These are phyloP conservation scores for Pestalotiopsis sp. DNA, from an alignment of 2,329 filamentous ascomycete genomes.

Conservation along the genomic window DNA sequence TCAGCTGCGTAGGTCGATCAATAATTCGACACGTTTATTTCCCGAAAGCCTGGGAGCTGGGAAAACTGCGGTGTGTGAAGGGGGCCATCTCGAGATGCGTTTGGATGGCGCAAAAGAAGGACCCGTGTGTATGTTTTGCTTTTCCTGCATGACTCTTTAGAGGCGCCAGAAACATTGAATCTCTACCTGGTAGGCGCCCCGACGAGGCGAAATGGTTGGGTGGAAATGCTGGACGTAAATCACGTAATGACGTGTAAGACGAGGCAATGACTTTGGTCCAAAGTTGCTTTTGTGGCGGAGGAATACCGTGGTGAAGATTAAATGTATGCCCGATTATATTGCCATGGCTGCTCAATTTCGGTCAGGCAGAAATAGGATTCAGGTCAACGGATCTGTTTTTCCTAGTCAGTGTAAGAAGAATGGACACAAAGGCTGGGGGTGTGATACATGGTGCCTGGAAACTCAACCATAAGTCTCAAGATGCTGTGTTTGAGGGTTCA, in stretches of 20 bases:
- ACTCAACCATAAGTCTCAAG: too few species aligned
- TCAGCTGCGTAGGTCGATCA: not conserved
- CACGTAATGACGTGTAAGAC: not conserved
- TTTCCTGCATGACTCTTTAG: not conserved
- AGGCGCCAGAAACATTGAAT: not conserved
- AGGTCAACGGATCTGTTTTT: not conserved
- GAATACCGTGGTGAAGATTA: not conserved
- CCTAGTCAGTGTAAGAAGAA: too few species aligned
- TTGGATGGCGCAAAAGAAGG: not conserved
- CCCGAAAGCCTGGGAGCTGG: not conserved
- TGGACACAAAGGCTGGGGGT: too few species aligned
- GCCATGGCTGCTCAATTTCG: not conserved
- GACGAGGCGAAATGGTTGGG: not conserved
- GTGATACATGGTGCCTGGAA: too few species aligned
- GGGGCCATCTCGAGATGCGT: not conserved
- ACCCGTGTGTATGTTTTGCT: not conserved
- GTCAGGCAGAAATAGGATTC: not conserved
- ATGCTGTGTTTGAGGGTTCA: too few species aligned
- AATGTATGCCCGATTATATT: not conserved
- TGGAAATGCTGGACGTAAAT: not conserved
- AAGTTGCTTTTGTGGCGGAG: not conserved
- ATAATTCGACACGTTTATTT: not conserved
- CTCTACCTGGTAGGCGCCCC: not conserved
- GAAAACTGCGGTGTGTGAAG: not conserved
- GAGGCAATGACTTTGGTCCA: not conserved